Evolutionary conservation across 148 eudicot species (phyloP).

Genomic region (Suaeda aralocaspica): DNA sequence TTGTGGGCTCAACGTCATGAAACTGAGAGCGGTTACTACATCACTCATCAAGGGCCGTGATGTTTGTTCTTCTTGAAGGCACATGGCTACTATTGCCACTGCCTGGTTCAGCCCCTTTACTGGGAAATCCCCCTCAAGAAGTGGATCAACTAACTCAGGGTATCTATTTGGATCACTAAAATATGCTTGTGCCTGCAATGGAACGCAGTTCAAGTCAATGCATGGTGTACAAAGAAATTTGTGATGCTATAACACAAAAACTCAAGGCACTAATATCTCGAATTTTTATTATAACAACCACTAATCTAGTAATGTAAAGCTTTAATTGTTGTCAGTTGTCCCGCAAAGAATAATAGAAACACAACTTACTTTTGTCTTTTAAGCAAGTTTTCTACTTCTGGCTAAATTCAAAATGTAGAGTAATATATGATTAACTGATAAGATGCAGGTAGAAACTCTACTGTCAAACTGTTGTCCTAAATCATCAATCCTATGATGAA

Average conservation of each 20-base stretch:
- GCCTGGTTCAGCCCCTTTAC: slow-evolving; percentile 60
- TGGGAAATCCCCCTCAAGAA: slow-evolving; percentile 42
- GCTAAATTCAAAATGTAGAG: neutral
- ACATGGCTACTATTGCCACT: slow-evolving; percentile 80
- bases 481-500: neutral
- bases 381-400: neutral
- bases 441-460: neutral
- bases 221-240: neutral
- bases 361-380: neutral
- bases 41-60: slow-evolving; percentile 69
- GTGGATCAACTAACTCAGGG: slow-evolving; percentile 59
- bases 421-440: neutral
- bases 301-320: neutral
- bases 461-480: neutral
- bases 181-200: slow-evolving; percentile 56
- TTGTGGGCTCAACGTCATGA: slow-evolving; percentile 30
- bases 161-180: slow-evolving; percentile 54
- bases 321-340: neutral
- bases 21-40: slow-evolving; percentile 69
- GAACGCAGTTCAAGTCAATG: neutral
- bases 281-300: neutral
- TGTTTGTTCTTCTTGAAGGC: slow-evolving; percentile 69
- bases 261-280: neutral
- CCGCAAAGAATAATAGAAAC: too few species aligned
- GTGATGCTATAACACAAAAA: neutral